These are phyloP conservation scores for Kandelia obovata DNA, from an alignment of 345 rosid genomes.

Conservation along the genomic window DNA sequence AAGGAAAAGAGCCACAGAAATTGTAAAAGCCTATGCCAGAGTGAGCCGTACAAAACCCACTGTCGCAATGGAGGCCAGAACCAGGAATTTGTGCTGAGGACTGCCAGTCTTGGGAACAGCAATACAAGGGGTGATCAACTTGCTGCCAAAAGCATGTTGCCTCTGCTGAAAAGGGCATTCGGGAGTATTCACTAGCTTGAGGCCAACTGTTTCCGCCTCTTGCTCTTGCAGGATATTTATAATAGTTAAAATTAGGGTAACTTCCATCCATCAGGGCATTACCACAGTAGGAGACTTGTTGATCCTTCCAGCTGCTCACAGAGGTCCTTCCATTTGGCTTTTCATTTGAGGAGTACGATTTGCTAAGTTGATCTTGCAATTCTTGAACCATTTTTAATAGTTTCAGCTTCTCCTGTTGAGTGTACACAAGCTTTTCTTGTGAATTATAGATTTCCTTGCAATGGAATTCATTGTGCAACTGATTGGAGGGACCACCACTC, in stretches of 20 bases:
- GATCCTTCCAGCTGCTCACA: constrained; percentile 31
- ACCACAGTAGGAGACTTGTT: constrained; percentile 18
- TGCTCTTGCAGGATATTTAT: constrained; percentile 25
- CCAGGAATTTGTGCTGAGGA: constrained; percentile 38
- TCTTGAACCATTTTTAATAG: constrained; percentile 53
- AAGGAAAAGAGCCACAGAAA: constrained; percentile 46
- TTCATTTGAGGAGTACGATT: constrained; percentile 28
- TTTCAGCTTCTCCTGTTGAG: constrained; percentile 43
- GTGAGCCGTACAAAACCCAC: constrained; percentile 24
- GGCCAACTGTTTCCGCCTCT: constrained; percentile 33
- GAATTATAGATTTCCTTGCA: constrained; percentile 31
- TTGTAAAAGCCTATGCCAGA: constrained; percentile 30
- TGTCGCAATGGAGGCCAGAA: constrained; percentile 15
- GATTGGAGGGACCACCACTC: constrained; percentile 46
- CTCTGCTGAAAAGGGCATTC: constrained; percentile 49
- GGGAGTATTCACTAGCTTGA: constrained; percentile 28
- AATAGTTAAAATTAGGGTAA: constrained; percentile 11
- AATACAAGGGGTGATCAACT: constrained; percentile 28
- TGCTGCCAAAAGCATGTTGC: constrained; percentile 30
- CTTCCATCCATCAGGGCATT: constrained; percentile 23
- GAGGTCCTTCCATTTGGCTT: constrained; percentile 23
- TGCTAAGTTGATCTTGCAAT: constrained; percentile 52
- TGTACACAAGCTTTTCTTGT: constrained; percentile 34
- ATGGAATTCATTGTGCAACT: constrained; percentile 36
- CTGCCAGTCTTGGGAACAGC: constrained; percentile 32